Conservation (phyloP, 768 basidiomycete genomes). For the Russula sp. region DNA sequence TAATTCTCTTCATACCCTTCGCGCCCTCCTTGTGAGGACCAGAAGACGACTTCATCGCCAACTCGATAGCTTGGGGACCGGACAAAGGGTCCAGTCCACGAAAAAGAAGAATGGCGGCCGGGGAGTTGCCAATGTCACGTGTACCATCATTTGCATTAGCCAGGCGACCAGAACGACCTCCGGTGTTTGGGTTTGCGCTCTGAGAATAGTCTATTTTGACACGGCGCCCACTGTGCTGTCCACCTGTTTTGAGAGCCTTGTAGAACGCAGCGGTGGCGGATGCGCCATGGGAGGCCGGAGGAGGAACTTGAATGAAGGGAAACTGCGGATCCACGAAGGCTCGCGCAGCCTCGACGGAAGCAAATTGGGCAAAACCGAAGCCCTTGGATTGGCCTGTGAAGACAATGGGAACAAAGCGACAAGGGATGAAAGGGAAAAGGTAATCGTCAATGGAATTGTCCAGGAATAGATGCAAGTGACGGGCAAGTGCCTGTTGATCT, state of each 20-base stretch:
- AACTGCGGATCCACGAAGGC: constrained; percentile 87
- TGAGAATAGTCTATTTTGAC: constrained; percentile 96
- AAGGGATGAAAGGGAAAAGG: constrained; percentile 24
- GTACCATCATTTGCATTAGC: constrained; percentile 87
- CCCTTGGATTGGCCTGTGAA: constrained; percentile 79
- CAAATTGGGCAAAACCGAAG: constrained; percentile 95
- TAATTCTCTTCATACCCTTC: constrained; percentile 79
- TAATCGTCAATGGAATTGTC: constrained; percentile 62
- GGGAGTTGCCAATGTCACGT: constrained; percentile 86
- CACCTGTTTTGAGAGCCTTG: constrained; percentile 64
- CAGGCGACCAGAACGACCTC: constrained; percentile 45
- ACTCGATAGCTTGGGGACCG: constrained; percentile 79
- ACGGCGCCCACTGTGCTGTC: constrained; percentile 69
- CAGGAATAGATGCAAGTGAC: constrained; percentile 60
- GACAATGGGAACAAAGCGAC: constrained; percentile 7
- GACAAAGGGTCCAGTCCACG: constrained; percentile 86
- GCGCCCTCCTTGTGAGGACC: constrained; percentile 73
- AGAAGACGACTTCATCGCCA: constrained; percentile 75
- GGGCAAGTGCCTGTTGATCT: constrained; percentile 92
- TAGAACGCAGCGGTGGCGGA: constrained; percentile 64
- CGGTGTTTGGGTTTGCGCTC: constrained; percentile 67
- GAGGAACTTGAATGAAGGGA: constrained; percentile 89
- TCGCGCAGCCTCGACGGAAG: constrained; percentile 76
- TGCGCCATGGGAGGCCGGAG: constrained; percentile 81
- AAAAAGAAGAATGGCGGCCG: constrained; percentile 77